phyloP scores from a whole-genome alignment of 768 basidiomycete species.

The Leucogyrophana mollusca region DNA sequence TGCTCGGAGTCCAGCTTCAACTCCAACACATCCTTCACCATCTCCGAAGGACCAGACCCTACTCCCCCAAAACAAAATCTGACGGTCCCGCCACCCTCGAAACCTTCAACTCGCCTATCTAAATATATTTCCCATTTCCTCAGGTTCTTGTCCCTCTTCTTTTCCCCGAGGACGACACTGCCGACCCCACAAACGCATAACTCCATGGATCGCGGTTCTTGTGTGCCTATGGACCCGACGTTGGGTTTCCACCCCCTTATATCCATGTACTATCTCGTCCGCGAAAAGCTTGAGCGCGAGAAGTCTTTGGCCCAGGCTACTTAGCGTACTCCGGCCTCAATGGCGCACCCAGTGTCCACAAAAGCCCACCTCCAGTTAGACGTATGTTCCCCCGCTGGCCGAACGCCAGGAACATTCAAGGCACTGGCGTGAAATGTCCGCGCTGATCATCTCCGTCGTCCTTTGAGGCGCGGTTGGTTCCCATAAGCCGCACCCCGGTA shows the following conservation, averaged over 20 bases:
- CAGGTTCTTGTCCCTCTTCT: conserved; percentile 70
- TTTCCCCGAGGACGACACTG: conserved; percentile 50
- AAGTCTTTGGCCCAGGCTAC: conserved; percentile 88
- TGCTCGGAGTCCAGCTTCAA: conserved; percentile 55
- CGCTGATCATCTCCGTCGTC: too few species aligned
- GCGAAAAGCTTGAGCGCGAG: conserved; percentile 95
- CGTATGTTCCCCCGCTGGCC: too few species aligned
- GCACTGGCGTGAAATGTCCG: too few species aligned
- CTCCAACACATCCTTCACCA: conserved; percentile 70
- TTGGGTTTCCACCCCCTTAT: conserved; percentile 92
- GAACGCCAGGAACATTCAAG: too few species aligned
- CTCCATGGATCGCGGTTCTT: conserved; percentile 45
- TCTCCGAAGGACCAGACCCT: conserved; percentile 48
- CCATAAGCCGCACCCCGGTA: too few species aligned
- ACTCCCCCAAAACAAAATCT: conserved; percentile 39
- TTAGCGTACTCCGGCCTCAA: conserved; percentile 92
- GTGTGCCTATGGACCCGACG: conserved; percentile 75
- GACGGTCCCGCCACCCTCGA: conserved; percentile 33
- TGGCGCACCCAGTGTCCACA: conserved; percentile 35
- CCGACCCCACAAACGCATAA: conserved; percentile 58
- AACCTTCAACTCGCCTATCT: conserved; percentile 79
- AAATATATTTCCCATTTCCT: conserved; percentile 93
- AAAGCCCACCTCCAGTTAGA: too few species aligned
- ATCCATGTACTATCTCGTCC: conserved; percentile 93
- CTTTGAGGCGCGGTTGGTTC: too few species aligned